A percentile compares a stretch with the other conserved stretches of the same genome.
phyloP scores from a whole-genome alignment of 768 basidiomycete genomes.

The Suillus spraguei region DNA sequence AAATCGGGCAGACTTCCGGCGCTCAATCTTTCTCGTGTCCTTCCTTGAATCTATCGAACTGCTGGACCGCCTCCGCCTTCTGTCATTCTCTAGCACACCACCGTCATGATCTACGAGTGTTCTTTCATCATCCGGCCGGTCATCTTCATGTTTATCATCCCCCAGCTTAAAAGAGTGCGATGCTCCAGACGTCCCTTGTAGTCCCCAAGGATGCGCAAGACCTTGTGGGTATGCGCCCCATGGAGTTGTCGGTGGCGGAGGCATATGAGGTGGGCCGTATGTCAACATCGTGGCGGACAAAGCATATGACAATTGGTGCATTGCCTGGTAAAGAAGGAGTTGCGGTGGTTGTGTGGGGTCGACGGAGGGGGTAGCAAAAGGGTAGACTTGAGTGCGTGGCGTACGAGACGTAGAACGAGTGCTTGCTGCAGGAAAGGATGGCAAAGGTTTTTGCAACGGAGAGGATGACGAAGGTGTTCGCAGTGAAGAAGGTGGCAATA shows the following conservation, averaged over 20 bases:
- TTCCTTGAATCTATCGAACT: constrained; percentile 19
- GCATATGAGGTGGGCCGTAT: constrained; percentile 15
- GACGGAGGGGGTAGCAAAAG: constrained; percentile 28
- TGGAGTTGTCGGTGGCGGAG: constrained; percentile 6
- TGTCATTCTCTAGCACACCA: constrained; percentile 21
- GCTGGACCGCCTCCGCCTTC: constrained; percentile 11
- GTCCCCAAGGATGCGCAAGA: constrained; percentile 27
- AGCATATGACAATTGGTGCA: constrained; percentile 43
- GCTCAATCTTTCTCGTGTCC: constrained; percentile 17
- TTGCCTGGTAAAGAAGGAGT: constrained; percentile 39
- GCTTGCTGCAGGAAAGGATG: constrained; percentile 1
- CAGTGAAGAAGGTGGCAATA: not conserved
- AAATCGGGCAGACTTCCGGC: not conserved
- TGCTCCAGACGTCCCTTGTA: constrained; percentile 35
- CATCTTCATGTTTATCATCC: constrained; percentile 27
- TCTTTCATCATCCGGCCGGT: not conserved
- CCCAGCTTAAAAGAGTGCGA: constrained; percentile 56
- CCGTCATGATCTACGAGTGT: constrained; percentile 18
- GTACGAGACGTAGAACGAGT: constrained; percentile 3
- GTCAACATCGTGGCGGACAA: constrained; percentile 34
- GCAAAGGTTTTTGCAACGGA: not conserved
- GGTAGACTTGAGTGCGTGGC: constrained; percentile 17
- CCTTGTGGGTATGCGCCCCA: constrained; percentile 17
- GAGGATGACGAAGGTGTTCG: not conserved
- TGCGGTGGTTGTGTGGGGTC: constrained; percentile 42